phyloP scores from a whole-genome alignment of 129 eudicot genomes.

The Solidago caesia region DNA sequence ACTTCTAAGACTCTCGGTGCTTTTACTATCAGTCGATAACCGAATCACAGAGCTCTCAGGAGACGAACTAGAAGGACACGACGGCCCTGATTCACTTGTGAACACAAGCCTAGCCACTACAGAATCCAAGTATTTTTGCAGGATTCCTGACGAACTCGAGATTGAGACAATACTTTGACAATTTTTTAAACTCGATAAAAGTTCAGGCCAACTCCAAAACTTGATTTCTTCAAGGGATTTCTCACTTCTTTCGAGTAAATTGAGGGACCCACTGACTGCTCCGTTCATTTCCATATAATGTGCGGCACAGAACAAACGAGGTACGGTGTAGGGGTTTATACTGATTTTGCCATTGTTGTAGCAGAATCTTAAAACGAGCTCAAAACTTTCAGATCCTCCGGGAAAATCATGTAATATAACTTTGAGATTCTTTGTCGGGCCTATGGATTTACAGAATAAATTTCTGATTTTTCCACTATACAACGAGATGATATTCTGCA shows the following conservation, averaged over 20 bases:
- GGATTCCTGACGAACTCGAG: conserved; percentile 33
- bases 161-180: conserved; percentile 37
- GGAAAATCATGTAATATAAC: conserved; percentile 82
- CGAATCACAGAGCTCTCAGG: conserved; percentile 68
- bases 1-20: conserved; percentile 66
- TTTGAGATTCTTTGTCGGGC: conserved; percentile 40
- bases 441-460: conserved; percentile 51
- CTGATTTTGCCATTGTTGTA: conserved; percentile 59
- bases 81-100: conserved; percentile 65
- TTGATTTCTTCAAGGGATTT: conserved; percentile 53
- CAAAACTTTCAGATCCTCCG: conserved; percentile 77
- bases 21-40: conserved; percentile 68
- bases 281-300: conserved; percentile 75
- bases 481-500: conserved; percentile 55
- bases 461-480: conserved; percentile 66
- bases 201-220: conserved; percentile 79
- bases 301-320: conserved; percentile 48
- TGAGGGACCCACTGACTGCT: conserved; percentile 34
- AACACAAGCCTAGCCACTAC: conserved; percentile 51
- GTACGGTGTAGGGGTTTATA: conserved; percentile 45
- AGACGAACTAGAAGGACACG: conserved; percentile 68
- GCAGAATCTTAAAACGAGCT: conserved; percentile 80
- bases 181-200: conserved; percentile 50
- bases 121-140: conserved; percentile 54
- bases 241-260: conserved; percentile 54